Evolutionary conservation across 352 stramenopile species (phyloP).

Genomic region (Pseudoperonospora humuli): DNA sequence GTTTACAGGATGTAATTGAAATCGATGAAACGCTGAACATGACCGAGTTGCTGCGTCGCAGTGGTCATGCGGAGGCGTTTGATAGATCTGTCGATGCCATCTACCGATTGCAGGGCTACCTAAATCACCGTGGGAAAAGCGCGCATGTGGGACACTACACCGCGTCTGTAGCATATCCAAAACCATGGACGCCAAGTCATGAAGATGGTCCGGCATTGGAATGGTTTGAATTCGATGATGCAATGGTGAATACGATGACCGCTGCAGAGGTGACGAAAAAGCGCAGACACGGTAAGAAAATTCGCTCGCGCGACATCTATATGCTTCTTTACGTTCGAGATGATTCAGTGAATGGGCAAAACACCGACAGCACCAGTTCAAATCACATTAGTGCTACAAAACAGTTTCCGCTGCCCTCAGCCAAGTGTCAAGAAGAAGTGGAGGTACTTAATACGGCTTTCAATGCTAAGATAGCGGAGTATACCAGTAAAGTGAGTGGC

Average conservation of each 20-base stretch:
- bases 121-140: constrained; percentile 79
- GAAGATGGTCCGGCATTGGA: constrained; percentile 12
- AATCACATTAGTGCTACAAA: not conserved
- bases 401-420: constrained; percentile 17
- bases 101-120: constrained; percentile 67
- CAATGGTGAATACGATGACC: constrained; percentile 46
- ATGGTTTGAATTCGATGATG: constrained; percentile 85
- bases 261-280: constrained; percentile 33
- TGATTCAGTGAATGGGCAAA: constrained; percentile 7
- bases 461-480: constrained; percentile 39
- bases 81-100: constrained; percentile 31
- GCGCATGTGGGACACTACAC: constrained; percentile 84
- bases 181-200: constrained; percentile 3
- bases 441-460: constrained; percentile 46
- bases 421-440: constrained; percentile 36
- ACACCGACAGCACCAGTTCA: not conserved
- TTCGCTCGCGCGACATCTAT: constrained; percentile 76
- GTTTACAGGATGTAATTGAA: constrained; percentile 71
- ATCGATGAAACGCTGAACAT: constrained; percentile 75
- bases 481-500: constrained; percentile 28
- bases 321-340: constrained; percentile 79
- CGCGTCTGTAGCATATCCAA: constrained; percentile 59
- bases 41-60: constrained; percentile 45
- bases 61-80: constrained; percentile 33
- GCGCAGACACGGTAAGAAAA: constrained; percentile 33